Evolutionary conservation across 2,329 filamentous ascomycete genomes (phyloP).

Genomic region (Colletotrichum plurivorum): DNA sequence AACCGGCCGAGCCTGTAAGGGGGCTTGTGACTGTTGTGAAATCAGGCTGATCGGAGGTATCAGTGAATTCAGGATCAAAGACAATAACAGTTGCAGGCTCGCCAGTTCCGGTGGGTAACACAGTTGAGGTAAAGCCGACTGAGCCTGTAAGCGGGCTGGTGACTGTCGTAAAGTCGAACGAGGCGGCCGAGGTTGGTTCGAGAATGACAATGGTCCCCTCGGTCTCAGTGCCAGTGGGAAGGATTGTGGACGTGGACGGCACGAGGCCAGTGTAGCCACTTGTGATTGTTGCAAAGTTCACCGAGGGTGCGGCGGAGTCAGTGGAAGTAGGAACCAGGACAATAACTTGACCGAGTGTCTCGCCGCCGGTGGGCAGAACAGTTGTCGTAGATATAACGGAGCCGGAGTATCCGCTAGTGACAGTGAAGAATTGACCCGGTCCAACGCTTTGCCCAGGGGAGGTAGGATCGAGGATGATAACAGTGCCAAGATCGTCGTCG

Average conservation of each 20-base stretch:
- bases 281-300: slow-evolving; percentile 3
- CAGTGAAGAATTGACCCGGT: neutral
- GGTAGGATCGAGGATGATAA: slow-evolving; percentile 16
- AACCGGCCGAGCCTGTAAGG: neutral
- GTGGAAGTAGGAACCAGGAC: neutral
- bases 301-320: neutral
- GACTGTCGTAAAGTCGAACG: slow-evolving; percentile 18
- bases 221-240: slow-evolving; percentile 18
- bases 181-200: slow-evolving; percentile 6
- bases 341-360: slow-evolving; percentile 2
- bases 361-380: neutral
- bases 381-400: neutral
- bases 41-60: neutral
- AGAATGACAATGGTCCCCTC: slow-evolving; percentile 15
- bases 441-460: neutral
- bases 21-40: slow-evolving; percentile 2
- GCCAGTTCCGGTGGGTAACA: neutral
- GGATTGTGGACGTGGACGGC: slow-evolving; percentile 12
- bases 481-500: neutral
- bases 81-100: slow-evolving; percentile 2
- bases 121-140: slow-evolving; percentile 2
- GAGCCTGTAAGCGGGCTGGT: slow-evolving; percentile 8
- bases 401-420: slow-evolving; percentile 15
- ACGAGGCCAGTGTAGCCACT: slow-evolving; percentile 9
- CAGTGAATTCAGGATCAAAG: neutral